A percentile compares a stretch with the other conserved stretches of the same genome.
Conservation (phyloP, 768 basidiomycete genomes). For the Porphyrellus cyaneotinctus region DNA sequence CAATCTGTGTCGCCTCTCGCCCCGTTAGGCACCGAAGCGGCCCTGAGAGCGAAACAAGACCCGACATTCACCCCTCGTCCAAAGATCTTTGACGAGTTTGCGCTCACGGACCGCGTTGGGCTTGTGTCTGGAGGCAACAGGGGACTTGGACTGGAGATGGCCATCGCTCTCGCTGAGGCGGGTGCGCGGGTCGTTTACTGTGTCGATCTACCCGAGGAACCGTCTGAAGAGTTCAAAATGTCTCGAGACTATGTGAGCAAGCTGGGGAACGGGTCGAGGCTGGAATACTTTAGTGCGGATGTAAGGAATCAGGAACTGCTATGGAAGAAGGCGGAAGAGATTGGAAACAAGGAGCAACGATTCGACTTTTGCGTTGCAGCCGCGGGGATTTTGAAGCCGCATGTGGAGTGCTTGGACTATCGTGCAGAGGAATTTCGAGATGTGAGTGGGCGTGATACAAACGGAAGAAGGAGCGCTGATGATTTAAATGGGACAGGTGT, state of each 20-base stretch:
- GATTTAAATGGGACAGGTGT: conserved; percentile 39
- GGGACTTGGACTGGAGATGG: conserved; percentile 83
- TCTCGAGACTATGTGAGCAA: conserved; percentile 49
- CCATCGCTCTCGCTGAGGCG: conserved; percentile 66
- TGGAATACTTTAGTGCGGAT: conserved; percentile 63
- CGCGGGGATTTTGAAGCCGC: conserved; percentile 62
- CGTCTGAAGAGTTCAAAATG: conserved; percentile 55
- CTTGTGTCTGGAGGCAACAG: conserved; percentile 63
- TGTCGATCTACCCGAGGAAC: conserved; percentile 53
- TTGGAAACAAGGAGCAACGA: conserved; percentile 63
- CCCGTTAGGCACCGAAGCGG: conserved; percentile 61
- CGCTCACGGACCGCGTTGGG: conserved; percentile 52
- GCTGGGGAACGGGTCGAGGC: conserved; percentile 39
- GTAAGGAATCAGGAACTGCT: conserved; percentile 59
- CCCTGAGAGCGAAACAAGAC: conserved; percentile 41
- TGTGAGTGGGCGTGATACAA: conserved; percentile 31
- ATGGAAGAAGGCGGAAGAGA: conserved; percentile 55
- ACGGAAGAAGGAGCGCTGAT: neutral
- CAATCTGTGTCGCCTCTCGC: conserved; percentile 53
- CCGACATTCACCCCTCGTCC: conserved; percentile 33
- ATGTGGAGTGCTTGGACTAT: conserved; percentile 64
- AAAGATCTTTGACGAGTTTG: conserved; percentile 60
- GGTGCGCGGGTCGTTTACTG: conserved; percentile 70
- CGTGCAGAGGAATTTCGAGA: conserved; percentile 61
- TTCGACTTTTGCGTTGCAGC: conserved; percentile 78